Conservation (phyloP, 106 monocot species). For the Alisma plantagoaquatica region DNA sequence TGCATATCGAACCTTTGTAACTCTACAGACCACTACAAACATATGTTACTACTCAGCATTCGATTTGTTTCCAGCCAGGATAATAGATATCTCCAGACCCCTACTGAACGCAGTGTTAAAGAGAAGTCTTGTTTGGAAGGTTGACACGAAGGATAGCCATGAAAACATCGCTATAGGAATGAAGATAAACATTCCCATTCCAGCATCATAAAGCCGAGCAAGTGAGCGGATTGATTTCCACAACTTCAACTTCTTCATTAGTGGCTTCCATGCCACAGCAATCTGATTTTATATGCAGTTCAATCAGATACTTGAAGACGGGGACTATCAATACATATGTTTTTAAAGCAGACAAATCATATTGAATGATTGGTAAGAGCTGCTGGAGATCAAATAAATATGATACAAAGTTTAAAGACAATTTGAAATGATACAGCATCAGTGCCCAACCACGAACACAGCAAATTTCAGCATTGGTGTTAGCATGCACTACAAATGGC, state of each 20-base stretch:
- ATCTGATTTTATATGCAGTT: slow-evolving; percentile 32
- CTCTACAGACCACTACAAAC: too few species aligned
- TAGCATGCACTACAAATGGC: too few species aligned
- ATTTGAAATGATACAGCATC: too few species aligned
- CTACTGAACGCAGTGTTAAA: slow-evolving; percentile 97
- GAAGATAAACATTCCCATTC: slow-evolving; percentile 89
- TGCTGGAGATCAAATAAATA: too few species aligned
- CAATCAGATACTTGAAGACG: neutral
- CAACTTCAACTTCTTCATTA: slow-evolving; percentile 46
- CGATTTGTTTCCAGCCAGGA: slow-evolving; percentile 92
- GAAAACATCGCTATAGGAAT: slow-evolving; percentile 67
- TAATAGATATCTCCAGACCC: slow-evolving; percentile 93
- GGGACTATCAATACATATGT: too few species aligned
- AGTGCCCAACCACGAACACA: too few species aligned
- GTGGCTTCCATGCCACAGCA: slow-evolving; percentile 79
- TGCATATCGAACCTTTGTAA: too few species aligned
- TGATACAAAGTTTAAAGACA: too few species aligned
- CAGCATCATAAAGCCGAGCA: slow-evolving; percentile 86
- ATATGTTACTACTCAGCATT: slow-evolving; percentile 55
- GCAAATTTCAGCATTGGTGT: too few species aligned
- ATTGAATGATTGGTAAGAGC: too few species aligned
- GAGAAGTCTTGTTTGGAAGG: slow-evolving; percentile 86
- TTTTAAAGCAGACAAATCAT: too few species aligned
- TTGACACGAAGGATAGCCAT: slow-evolving; percentile 93
- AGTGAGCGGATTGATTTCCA: slow-evolving; percentile 86